Conservation (phyloP, 345 rosid genomes). For the Gossypium stocksii region DNA sequence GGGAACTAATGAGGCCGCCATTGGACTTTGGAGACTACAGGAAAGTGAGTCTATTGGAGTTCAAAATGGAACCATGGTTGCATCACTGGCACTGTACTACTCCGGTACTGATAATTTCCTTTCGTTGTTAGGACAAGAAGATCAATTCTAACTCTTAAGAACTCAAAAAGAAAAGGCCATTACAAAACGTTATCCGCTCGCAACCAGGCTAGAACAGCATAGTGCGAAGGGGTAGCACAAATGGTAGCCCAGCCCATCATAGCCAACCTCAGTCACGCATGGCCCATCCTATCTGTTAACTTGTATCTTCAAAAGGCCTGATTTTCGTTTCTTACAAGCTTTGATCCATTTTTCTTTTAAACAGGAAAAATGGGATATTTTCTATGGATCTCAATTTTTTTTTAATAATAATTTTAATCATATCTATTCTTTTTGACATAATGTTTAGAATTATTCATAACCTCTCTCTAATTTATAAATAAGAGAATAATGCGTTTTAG, state of each 20-base stretch:
- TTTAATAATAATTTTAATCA: too few species aligned
- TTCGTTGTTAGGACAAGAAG: neutral
- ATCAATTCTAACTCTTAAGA: neutral
- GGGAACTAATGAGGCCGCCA: conserved; percentile 2
- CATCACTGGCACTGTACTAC: neutral
- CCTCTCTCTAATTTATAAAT: fast-evolving
- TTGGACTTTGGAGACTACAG: conserved; percentile 9
- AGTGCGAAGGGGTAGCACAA: neutral
- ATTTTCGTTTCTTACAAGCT: neutral
- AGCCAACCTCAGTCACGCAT: neutral
- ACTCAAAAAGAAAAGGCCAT: neutral
- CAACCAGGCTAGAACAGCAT: neutral
- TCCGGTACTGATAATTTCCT: neutral
- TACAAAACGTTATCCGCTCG: conserved; percentile 7
- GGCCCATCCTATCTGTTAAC: neutral
- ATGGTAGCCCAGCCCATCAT: neutral
- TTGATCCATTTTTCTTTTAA: too few species aligned
- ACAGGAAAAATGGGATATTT: too few species aligned
- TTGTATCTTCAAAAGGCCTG: neutral
- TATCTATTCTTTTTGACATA: too few species aligned
- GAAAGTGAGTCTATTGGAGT: neutral
- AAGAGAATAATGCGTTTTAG: too few species aligned
- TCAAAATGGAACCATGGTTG: conserved; percentile 3
- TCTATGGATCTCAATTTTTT: too few species aligned
- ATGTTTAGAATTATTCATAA: fast-evolving